These are phyloP conservation scores for Zoysia matrella DNA, from an alignment of 202 grass and related monocot genomes.

Conservation along the genomic window DNA sequence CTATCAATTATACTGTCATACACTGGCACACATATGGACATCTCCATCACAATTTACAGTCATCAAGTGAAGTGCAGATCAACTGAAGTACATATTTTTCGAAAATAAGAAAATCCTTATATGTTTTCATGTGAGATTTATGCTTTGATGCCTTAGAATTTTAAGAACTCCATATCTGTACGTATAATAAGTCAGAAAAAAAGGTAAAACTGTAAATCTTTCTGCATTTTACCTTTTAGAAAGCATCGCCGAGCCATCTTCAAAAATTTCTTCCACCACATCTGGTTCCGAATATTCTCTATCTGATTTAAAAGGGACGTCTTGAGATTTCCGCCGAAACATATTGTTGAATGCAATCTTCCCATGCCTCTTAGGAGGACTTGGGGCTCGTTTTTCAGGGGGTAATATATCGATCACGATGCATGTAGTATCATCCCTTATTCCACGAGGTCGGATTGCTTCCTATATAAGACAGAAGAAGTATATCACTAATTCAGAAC, in stretches of 20 bases:
- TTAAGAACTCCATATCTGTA: not conserved
- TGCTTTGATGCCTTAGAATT: slow-evolving; percentile 2
- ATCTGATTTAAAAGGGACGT: slow-evolving; percentile 47
- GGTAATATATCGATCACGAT: slow-evolving; percentile 93
- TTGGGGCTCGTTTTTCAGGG: slow-evolving; percentile 64
- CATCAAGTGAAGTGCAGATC: no score
- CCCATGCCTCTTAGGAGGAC: slow-evolving; percentile 66
- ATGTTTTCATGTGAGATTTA: slow-evolving; percentile 5
- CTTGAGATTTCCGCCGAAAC: slow-evolving; percentile 65
- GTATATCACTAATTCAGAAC: slow-evolving; percentile 18
- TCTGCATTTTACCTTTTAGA: slow-evolving; percentile 56
- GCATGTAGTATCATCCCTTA: slow-evolving; percentile 96
- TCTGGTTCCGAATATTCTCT: slow-evolving; percentile 69
- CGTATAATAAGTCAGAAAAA: slow-evolving; percentile 1
- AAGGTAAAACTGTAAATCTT: slow-evolving; percentile 14
- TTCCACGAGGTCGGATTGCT: slow-evolving; percentile 74
- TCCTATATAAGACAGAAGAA: slow-evolving; percentile 57
- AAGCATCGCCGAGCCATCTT: slow-evolving; percentile 82
- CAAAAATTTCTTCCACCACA: slow-evolving; percentile 98
- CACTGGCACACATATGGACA: slow-evolving; percentile 35
- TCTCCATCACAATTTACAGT: slow-evolving; percentile 26
- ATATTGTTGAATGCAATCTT: slow-evolving; percentile 74
- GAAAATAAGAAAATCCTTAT: slow-evolving; percentile 6
- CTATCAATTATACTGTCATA: slow-evolving; percentile 25
- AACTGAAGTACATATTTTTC: not conserved